Conservation (phyloP, 78 protist species). For the Dictyostelium brefeldianum region DNA sequence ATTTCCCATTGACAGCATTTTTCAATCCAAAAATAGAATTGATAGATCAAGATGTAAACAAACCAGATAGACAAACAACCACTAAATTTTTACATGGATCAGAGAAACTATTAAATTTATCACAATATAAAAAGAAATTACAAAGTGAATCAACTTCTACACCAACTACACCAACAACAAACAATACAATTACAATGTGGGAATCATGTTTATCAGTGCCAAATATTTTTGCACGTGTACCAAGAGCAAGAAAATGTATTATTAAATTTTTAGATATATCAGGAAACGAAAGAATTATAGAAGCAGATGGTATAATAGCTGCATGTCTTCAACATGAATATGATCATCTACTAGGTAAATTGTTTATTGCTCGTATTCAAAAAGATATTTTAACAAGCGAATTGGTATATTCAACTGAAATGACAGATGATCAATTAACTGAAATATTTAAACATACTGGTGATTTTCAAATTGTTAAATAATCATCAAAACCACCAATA, state of each 20-base stretch:
- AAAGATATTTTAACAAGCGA: not conserved
- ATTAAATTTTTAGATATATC: constrained; percentile 45
- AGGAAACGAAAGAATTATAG: constrained; percentile 32
- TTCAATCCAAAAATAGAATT: constrained; percentile 59
- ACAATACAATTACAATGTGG: constrained; percentile 39
- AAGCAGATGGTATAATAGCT: constrained; percentile 60
- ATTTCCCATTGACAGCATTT: constrained; percentile 71
- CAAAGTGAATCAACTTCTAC: not conserved
- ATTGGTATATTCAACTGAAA: constrained; percentile 16
- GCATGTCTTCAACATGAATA: constrained; percentile 79
- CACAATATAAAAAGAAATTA: constrained; percentile 11
- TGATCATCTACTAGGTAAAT: constrained; percentile 67
- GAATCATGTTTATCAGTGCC: constrained; percentile 73
- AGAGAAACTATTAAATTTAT: constrained; percentile 19
- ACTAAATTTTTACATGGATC: constrained; percentile 1
- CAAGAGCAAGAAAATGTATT: constrained; percentile 49
- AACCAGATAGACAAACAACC: not conserved
- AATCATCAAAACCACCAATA: too few relatives aligned
- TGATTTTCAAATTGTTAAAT: constrained; percentile 67
- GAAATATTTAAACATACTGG: constrained; percentile 22
- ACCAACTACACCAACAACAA: not conserved
- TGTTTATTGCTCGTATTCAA: constrained; percentile 41
- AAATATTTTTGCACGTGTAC: constrained; percentile 25
- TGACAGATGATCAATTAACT: not conserved
- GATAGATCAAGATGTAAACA: constrained; percentile 18